These are phyloP conservation scores for Candolleomyces eurysporus DNA, from an alignment of 768 basidiomycete species.

Conservation along the genomic window DNA sequence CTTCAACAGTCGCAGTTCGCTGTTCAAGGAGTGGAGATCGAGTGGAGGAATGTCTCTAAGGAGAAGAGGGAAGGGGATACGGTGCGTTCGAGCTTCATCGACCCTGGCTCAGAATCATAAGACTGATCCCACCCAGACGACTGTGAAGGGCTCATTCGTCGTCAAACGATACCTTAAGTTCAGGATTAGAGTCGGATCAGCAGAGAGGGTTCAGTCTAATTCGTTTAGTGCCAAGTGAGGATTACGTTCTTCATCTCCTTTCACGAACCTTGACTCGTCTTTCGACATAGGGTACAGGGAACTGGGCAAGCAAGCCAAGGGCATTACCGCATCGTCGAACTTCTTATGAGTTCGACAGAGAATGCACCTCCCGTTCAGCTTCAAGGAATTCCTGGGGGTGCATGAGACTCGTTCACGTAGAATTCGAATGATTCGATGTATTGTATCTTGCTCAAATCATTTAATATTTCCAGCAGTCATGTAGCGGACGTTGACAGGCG, in stretches of 20 bases:
- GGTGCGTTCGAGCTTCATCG: neutral
- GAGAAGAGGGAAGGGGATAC: conserved; percentile 6
- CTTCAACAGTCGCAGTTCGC: conserved; percentile 18
- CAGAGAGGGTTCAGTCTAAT: conserved; percentile 29
- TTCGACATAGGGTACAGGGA: conserved; percentile 16
- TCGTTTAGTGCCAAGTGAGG: conserved; percentile 41
- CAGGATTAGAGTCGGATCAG: conserved; percentile 37
- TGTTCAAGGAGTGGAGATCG: conserved; percentile 19
- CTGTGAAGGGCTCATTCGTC: conserved; percentile 39
- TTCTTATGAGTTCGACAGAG: conserved; percentile 32
- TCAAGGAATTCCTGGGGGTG: neutral
- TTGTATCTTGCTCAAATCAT: too few species aligned
- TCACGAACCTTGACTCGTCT: too few species aligned
- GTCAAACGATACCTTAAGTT: conserved; percentile 38
- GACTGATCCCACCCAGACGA: conserved; percentile 18
- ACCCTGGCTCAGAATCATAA: neutral
- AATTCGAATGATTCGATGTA: too few species aligned
- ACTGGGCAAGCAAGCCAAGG: conserved; percentile 12
- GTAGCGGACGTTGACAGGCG: too few species aligned
- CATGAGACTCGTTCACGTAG: too few species aligned
- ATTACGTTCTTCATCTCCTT: neutral
- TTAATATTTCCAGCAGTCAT: too few species aligned
- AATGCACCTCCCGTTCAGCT: conserved; percentile 32
- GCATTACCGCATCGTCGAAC: conserved; percentile 27
- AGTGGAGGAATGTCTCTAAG: conserved; percentile 36